These are phyloP conservation scores for Phytophthora idaei DNA, from an alignment of 352 stramenopile species.

Conservation along the genomic window DNA sequence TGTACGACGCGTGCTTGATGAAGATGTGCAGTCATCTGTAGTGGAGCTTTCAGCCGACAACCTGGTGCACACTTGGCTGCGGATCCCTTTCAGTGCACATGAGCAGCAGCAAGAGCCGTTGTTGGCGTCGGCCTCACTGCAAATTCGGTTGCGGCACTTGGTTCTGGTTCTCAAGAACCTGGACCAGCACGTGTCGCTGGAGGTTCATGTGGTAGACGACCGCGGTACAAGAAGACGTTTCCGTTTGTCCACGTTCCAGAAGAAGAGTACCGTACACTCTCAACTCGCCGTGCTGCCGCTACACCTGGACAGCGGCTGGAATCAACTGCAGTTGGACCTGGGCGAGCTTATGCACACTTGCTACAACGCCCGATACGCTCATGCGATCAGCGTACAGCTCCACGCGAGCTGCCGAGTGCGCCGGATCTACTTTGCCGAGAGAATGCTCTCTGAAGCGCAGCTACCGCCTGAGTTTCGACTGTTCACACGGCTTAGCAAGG, in stretches of 20 bases:
- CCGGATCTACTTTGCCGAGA: conserved; percentile 61
- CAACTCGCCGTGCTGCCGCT: conserved; percentile 49
- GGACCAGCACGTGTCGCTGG: conserved; percentile 48
- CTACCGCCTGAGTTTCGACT: conserved; percentile 61
- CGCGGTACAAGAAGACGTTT: conserved; percentile 42
- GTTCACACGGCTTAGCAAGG: conserved; percentile 49
- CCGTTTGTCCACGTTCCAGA: conserved; percentile 58
- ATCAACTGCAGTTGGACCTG: conserved; percentile 66
- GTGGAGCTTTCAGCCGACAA: conserved; percentile 48
- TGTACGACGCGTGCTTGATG: conserved; percentile 57
- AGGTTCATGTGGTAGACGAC: conserved; percentile 49
- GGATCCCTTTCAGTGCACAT: conserved; percentile 36
- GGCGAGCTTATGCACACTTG: conserved; percentile 43
- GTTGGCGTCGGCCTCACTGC: conserved; percentile 28
- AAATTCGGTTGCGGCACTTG: conserved; percentile 56
- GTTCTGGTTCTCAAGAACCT: conserved; percentile 57
- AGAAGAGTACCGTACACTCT: conserved; percentile 43
- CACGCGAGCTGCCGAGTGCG: conserved; percentile 65
- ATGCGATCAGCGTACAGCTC: conserved; percentile 52
- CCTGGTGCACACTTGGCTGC: conserved; percentile 54
- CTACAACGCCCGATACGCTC: conserved; percentile 50
- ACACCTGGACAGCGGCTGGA: conserved; percentile 54
- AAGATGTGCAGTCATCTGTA: conserved; percentile 63
- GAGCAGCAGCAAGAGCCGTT: conserved; percentile 7
- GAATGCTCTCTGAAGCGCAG: conserved; percentile 43